phyloP scores from a whole-genome alignment of 129 eudicot species.

The Pseudognaphalium luteoalbum region DNA sequence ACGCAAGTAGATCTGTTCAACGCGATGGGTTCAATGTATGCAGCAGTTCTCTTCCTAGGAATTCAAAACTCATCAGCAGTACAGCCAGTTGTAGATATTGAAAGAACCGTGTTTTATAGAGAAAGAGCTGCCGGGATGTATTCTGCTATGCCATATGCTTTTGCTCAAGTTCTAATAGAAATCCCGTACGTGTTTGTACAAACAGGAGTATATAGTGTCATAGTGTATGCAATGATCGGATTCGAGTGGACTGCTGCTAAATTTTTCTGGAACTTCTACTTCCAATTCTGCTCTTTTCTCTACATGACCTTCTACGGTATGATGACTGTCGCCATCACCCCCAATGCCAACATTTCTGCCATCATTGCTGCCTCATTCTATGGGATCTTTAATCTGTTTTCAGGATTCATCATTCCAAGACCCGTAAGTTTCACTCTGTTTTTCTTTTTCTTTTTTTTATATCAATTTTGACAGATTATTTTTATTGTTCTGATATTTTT shows the following conservation, averaged over 20 bases:
- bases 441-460: background rate
- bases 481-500: background rate
- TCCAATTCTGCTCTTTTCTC: slow-evolving; percentile 44
- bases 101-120: slow-evolving; percentile 52
- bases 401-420: slow-evolving; percentile 46
- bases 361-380: slow-evolving; percentile 43
- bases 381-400: slow-evolving; percentile 40
- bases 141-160: slow-evolving; percentile 53
- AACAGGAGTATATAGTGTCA: slow-evolving; percentile 32
- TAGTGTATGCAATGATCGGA: slow-evolving; percentile 55
- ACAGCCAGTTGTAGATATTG: slow-evolving; percentile 50
- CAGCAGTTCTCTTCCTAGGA: slow-evolving; percentile 44
- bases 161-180: slow-evolving; percentile 49
- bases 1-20: slow-evolving; percentile 30
- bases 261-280: slow-evolving; percentile 43
- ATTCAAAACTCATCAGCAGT: slow-evolving; percentile 42
- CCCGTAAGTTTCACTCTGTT: slow-evolving; percentile 36
- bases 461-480: background rate
- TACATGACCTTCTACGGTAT: slow-evolving; percentile 53
- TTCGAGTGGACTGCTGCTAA: slow-evolving; percentile 49
- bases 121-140: slow-evolving; percentile 62
- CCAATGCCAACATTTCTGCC: slow-evolving; percentile 45
- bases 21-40: slow-evolving; percentile 53
- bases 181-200: slow-evolving; percentile 38
- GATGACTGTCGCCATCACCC: slow-evolving; percentile 53